Base-by-base conservation (phyloP, 768 basidiomycete genomes). In the Rhizopogon vinicolor region DNA sequence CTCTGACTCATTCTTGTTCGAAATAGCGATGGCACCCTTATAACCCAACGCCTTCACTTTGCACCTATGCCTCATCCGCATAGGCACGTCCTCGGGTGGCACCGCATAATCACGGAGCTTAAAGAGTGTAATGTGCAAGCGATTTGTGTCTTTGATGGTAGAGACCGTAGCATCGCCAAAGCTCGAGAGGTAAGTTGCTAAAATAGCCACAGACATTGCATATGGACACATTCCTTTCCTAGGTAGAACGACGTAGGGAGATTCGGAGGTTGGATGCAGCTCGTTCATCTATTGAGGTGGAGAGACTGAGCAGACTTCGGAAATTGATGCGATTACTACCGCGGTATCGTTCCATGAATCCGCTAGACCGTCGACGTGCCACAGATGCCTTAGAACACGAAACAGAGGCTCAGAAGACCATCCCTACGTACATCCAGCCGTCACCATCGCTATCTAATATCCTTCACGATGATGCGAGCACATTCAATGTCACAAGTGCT, bases 31-130 rank as follows among this genome's bases (percentile, higher is more conserved):
- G 91, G 85, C 44, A 93, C 91, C 7, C 84, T 93, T 54, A 78
- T 93, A 63, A 93, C 91, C 0, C 89, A 91, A 64, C 82, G 91
- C 22, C 77, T 92, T 44, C 88, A 92, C 64, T 93, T 85, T 68
- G 78, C 85, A 0, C 84, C 78, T 13, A 70, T 77, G 51, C 83
- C 85, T 1, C 84, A 90, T 63, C 74, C 72, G 0, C 75, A 84
- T 60, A 79, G 86, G 31, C 91, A 93, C 68, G 76, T 93, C 19
- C 70, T 89, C 3, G 86, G 89, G 18, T 93, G 91, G 91, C 87
- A 88, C 63, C 78, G 80, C 37, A 76, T 92, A 35, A 72, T 83
- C 6, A 73, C 74, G 44, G 89, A 92, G 59, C 72, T 93, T 33
- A 74, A 75, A 49, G 79, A 82, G 14, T 68, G 75, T 29, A 74